phyloP scores from a whole-genome alignment of 2,329 filamentous ascomycete genomes.

The Aspergillus versicolor region DNA sequence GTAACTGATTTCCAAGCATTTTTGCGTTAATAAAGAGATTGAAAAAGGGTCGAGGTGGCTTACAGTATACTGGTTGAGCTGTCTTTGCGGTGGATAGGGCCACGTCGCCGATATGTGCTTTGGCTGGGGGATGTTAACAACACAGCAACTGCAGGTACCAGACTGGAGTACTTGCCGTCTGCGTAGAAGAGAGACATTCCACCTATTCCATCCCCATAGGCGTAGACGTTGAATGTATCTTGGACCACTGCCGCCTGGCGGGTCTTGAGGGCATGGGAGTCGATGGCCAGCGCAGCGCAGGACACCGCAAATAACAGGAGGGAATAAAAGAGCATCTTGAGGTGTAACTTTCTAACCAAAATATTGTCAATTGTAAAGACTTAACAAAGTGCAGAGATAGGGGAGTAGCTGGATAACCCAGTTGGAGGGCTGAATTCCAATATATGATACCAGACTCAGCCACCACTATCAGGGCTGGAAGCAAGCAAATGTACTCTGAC shows the following conservation, averaged over 20 bases:
- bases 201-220: constrained; percentile 2
- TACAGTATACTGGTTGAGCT: constrained; percentile 4
- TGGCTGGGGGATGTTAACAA: neutral
- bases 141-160: neutral
- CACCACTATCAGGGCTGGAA: neutral
- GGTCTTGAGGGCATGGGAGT: neutral
- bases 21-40: neutral
- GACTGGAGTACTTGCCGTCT: neutral
- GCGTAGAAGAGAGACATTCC: constrained; percentile 5
- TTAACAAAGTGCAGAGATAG: neutral
- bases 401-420: neutral
- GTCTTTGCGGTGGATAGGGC: neutral
- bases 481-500: neutral
- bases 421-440: neutral
- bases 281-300: neutral
- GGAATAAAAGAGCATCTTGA: neutral
- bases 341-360: too few relatives aligned
- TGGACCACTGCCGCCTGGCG: neutral
- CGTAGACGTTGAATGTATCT: constrained; percentile 6
- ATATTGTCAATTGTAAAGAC: too few relatives aligned
- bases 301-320: neutral
- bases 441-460: neutral
- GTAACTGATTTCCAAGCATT: neutral
- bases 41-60: neutral
- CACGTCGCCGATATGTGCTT: constrained; percentile 5